Evolutionary conservation across 139 green algal species (phyloP), one percentile per base, ranked within the genome.

Genomic region (Coelastrella sp.): DNA sequence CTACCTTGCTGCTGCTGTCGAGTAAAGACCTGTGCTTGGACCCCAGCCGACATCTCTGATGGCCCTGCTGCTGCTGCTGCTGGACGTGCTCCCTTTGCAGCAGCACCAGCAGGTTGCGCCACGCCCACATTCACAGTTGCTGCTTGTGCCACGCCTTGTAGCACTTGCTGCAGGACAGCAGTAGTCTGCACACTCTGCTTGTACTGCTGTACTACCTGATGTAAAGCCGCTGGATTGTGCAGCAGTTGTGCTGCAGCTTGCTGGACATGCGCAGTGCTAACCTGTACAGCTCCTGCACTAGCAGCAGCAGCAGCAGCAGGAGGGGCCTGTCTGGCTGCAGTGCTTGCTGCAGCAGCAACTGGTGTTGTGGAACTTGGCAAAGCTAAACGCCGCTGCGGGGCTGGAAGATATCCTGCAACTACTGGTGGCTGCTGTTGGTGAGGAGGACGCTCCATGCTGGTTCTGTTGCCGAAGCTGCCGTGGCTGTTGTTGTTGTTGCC

Each of bases 151-250:
- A 82, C 75, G 3, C 75, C 75, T 17, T 82, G 75, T 21, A 82
- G 35, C 53, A 82, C 51, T 32, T 82, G 75, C 75, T 82, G 75
- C 53, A 82, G 75, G 6, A 82, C 75, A 38, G 51, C 51, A 17
- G 75, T 82, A 0, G 75, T 82, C n/a, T 69, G 53, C 53, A 69
- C 23, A 38, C 75, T 82, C 53, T 82, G 75, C 35, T 82, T 82
- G 75, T 82, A 82, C 75, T 82, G 75, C 53, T 82, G 75, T 45
- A 82, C 53, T 3, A 82, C 75, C n/a, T 82, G 75, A 27, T 82
- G 75, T 40, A 82, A 60, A 23, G 75, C 75, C 23, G 75, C 75
- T 38, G 53, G 75, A 27, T 82, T 71, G 13, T 82, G 75, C 35
- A 82, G 53, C 53, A 82, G 75, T 53, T 69, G 53, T 37, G 66